Percentiles rank a stretch among this genome's conserved stretches.
Evolutionary conservation across 805 yeast genomes (phyloP).

Genomic region (Metschnikowia sp.): DNA sequence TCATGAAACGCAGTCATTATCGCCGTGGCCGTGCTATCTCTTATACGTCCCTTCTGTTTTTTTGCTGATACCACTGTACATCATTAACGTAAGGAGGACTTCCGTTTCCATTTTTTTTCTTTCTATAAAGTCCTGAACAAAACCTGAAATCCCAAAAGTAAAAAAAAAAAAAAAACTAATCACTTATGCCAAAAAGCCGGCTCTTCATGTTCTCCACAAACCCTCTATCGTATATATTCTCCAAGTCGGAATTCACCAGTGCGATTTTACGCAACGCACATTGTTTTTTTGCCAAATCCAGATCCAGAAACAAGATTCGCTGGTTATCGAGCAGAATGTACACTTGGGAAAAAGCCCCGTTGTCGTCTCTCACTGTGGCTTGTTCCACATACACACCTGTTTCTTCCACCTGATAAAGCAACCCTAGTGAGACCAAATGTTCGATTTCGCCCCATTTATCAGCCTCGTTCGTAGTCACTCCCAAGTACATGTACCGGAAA

Average conservation of each 20-base stretch:
- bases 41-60: no score
- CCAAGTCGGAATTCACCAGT: conserved; percentile 29
- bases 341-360: conserved; percentile 16
- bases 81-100: no score
- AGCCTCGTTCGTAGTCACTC: conserved; percentile 73
- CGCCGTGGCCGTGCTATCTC: no score
- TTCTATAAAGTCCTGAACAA: no score
- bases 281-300: conserved; percentile 6
- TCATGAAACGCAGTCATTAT: no score
- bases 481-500: conserved; percentile 50
- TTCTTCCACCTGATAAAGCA: conserved; percentile 12
- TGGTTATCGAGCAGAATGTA: conserved; percentile 30
- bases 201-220: conserved; percentile 38
- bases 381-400: conserved; percentile 21
- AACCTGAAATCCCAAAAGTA: no score
- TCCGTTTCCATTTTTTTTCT: no score
- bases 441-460: conserved; percentile 69
- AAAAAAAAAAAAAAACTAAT: no score
- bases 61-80: no score
- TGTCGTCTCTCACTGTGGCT: conserved; percentile 12
- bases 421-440: conserved; percentile 15
- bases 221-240: conserved; percentile 50
- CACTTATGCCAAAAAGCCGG: background rate
- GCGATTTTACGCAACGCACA: conserved; percentile 16
- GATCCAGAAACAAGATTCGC: conserved; percentile 18